These are phyloP conservation scores for Hypseocharis bilobata DNA, from an alignment of 441 rosid species.

Conservation along the genomic window DNA sequence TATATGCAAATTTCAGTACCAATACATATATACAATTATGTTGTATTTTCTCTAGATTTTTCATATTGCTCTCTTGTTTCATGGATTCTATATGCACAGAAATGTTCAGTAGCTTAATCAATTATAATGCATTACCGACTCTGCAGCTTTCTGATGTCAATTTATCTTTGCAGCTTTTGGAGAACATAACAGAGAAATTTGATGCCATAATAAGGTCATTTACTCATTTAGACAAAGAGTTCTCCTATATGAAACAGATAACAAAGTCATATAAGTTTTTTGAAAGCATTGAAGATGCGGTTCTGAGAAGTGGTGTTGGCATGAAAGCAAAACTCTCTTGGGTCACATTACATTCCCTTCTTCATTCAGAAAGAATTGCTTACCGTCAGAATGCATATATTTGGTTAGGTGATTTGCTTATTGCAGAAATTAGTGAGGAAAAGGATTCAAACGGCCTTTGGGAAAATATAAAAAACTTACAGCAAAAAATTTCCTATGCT, in stretches of 20 bases:
- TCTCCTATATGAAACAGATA: constrained; percentile 64
- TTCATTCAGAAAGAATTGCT: constrained; percentile 78
- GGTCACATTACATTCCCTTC: constrained; percentile 92
- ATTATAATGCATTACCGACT: background rate
- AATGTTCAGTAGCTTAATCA: background rate
- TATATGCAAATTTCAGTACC: too few relatives aligned
- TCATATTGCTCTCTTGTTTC: background rate
- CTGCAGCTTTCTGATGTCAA: constrained; percentile 13
- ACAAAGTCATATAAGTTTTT: constrained; percentile 65
- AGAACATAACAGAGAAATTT: constrained; percentile 65
- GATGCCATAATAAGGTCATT: constrained; percentile 69
- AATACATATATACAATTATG: background rate
- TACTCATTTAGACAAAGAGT: constrained; percentile 86
- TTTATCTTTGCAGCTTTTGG: constrained; percentile 65
- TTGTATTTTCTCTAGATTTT: background rate
- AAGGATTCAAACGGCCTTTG: constrained; percentile 51
- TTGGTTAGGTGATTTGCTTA: constrained; percentile 92
- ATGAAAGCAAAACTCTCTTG: constrained; percentile 63
- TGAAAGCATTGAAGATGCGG: constrained; percentile 40
- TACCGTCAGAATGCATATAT: constrained; percentile 83
- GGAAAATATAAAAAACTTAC: constrained; percentile 66
- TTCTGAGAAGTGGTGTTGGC: constrained; percentile 36
- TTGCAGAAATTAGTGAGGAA: constrained; percentile 76
- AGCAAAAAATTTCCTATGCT: constrained; percentile 53
- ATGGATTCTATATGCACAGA: background rate